Base-by-base conservation (phyloP, 192 early-diverging fungal genomes). In the Funneliformis geosporum region DNA sequence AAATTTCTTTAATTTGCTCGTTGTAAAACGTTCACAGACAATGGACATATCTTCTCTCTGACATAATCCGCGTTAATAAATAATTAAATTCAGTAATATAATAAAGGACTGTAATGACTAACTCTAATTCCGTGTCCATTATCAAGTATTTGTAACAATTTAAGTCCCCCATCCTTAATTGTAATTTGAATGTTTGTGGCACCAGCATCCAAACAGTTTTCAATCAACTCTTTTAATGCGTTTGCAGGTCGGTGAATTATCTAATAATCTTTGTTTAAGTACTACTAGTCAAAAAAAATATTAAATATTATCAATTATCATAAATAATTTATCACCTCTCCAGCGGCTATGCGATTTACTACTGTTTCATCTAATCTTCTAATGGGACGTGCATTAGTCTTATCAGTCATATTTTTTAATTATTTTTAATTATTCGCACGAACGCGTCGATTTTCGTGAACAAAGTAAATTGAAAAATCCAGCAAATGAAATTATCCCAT, bases 171-270 rank as follows among this genome's bases (percentile, higher is more conserved):
- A 23, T 98, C 96, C 79, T 96, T 96, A 72, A 93, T 86, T 4
- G 86, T 78, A 39, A 99, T 89, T 33, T 93, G 89, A 68, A 99
- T 96, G 40, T 83, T 87, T 23, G 94, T 96, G 0, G 98, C 88
- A 7, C 93, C 93, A 12, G 98, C 97, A 84, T 99, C 98, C 38
- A 99, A 86, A 8, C 94, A 93, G 83, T 99, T 99, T 78, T 99
- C 98, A 46, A 99, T 88, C 28, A 99, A 88, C 82, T 99, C 98
- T 80, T 99, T 99, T 27, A 98, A 83, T 21, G 96, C 97, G 82
- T 99, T 99, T 5, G 96, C 91, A 21, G 98, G 96, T 21, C 97
- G 87, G 73, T 97, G 94, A 73, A 99, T 99, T 60, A 99, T 95
- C 93, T 96, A 80, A 67, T 71, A 38, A 27, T 28, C 50, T 55